Percentiles rank a stretch among this genome's conserved stretches.
Conservation (phyloP, 164 flowering plant species). For the Aristolochia fimbriata region DNA sequence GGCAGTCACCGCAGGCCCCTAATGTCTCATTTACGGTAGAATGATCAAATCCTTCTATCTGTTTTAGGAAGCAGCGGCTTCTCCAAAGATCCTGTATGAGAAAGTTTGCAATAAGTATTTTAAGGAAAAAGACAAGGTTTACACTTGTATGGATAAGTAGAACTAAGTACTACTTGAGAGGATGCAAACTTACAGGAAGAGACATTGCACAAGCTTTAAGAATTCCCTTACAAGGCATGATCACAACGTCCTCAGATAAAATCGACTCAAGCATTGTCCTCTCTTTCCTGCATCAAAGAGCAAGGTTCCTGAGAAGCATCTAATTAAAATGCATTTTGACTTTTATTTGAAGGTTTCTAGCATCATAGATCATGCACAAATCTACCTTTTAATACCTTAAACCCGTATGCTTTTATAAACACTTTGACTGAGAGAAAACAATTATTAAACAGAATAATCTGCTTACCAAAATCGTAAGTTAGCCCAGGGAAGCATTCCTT, state of each 20-base stretch:
- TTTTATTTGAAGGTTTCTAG: neutral
- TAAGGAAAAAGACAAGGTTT: neutral
- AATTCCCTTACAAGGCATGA: slow-evolving; percentile 83
- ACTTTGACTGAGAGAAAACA: too few species aligned
- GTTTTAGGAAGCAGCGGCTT: slow-evolving; percentile 55
- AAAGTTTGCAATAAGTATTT: neutral
- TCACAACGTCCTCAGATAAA: slow-evolving; percentile 49
- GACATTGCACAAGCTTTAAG: slow-evolving; percentile 86
- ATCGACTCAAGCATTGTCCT: slow-evolving; percentile 51
- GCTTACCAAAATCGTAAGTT: slow-evolving; percentile 79
- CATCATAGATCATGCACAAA: too few species aligned
- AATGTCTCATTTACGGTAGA: slow-evolving; percentile 57
- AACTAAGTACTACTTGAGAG: neutral
- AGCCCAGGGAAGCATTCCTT: slow-evolving; percentile 87
- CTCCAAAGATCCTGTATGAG: slow-evolving; percentile 76
- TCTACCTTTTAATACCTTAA: too few species aligned
- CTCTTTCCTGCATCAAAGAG: slow-evolving; percentile 54
- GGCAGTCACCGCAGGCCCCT: slow-evolving; percentile 72
- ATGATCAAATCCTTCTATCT: slow-evolving; percentile 86
- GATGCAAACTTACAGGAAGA: slow-evolving; percentile 57
- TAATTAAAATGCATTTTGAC: too few species aligned
- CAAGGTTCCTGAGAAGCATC: neutral
- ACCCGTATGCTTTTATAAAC: too few species aligned
- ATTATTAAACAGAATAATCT: too few species aligned
- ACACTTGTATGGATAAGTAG: neutral